Conservation (phyloP, 2,329 filamentous ascomycete genomes). For the Hypoxylon sp. region DNA sequence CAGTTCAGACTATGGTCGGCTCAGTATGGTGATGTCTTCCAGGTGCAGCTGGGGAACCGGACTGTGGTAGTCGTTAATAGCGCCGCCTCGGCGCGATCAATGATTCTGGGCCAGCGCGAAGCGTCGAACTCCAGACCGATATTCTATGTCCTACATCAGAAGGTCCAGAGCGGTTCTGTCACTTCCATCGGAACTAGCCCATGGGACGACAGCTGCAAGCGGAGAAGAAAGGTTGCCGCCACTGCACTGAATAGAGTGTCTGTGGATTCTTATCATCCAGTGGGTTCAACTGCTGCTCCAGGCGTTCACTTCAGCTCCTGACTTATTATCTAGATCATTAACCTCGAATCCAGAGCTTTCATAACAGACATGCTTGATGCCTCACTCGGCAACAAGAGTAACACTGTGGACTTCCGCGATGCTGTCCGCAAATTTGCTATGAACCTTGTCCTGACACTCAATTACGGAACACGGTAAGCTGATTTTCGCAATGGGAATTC, state of each 20-base stretch:
- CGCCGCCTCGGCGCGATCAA: conserved; percentile 71
- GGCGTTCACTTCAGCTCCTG: background rate
- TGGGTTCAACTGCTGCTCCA: conserved; percentile 43
- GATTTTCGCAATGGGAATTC: too few relatives aligned
- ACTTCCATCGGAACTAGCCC: conserved; percentile 72
- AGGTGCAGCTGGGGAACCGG: conserved; percentile 57
- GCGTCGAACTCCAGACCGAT: conserved; percentile 73
- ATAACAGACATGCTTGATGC: conserved; percentile 72
- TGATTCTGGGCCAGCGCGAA: conserved; percentile 76
- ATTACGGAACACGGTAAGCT: conserved; percentile 67
- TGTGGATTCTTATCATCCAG: conserved; percentile 72
- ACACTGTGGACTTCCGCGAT: conserved; percentile 65
- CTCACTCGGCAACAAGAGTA: conserved; percentile 65
- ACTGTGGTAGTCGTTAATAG: conserved; percentile 75
- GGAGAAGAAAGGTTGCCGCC: conserved; percentile 67
- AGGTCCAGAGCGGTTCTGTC: conserved; percentile 62
- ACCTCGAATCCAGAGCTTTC: conserved; percentile 68
- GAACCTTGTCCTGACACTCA: conserved; percentile 72
- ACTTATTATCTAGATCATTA: conserved; percentile 60
- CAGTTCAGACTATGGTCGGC: conserved; percentile 42
- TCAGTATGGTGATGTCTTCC: conserved; percentile 49
- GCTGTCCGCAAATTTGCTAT: conserved; percentile 74
- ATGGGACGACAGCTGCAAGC: conserved; percentile 3
- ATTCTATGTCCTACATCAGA: conserved; percentile 71
- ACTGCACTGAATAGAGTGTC: conserved; percentile 74